These are phyloP conservation scores for Angomonas desouzai DNA, from an alignment of 208 protist genomes.

Conservation along the genomic window DNA sequence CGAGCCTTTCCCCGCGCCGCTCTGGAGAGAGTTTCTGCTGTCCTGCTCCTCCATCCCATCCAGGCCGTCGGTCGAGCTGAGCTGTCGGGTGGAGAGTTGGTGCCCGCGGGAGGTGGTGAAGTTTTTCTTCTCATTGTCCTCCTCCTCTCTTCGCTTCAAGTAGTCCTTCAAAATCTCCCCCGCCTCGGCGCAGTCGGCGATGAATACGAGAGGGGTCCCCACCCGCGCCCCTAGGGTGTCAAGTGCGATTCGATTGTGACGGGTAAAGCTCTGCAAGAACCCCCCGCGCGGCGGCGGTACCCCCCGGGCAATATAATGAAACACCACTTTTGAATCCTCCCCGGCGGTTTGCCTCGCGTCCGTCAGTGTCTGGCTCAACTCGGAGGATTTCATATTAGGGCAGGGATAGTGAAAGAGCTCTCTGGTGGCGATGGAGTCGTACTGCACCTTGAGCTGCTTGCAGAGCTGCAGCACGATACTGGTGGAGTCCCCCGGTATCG, in stretches of 20 bases:
- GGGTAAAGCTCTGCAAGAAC: constrained; percentile 29
- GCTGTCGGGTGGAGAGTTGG: constrained; percentile 36
- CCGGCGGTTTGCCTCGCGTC: constrained; percentile 65
- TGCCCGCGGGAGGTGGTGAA: constrained; percentile 39
- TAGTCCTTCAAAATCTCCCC: constrained; percentile 61
- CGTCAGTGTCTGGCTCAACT: constrained; percentile 52
- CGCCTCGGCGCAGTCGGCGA: constrained; percentile 80
- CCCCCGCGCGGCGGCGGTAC: constrained; percentile 49
- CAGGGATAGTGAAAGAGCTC: constrained; percentile 45
- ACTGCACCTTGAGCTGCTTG: constrained; percentile 62
- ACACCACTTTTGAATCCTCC: constrained; percentile 65
- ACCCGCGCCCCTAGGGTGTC: constrained; percentile 52
- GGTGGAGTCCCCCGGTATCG: constrained; percentile 47
- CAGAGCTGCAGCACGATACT: constrained; percentile 56
- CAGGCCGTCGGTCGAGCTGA: constrained; percentile 22
- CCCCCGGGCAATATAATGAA: constrained; percentile 79
- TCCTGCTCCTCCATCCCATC: constrained; percentile 7
- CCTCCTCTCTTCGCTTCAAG: constrained; percentile 48
- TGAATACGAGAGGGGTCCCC: constrained; percentile 74
- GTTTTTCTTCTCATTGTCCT: constrained; percentile 48
- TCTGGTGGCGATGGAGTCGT: constrained; percentile 61
- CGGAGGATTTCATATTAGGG: constrained; percentile 45
- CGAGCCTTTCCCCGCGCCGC: background rate
- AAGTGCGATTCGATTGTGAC: constrained; percentile 41
- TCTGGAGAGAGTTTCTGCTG: constrained; percentile 13